Evolutionary conservation across 768 basidiomycete species (phyloP), one percentile per base, ranked within the genome.

Genomic region (Lactarius sp.): DNA sequence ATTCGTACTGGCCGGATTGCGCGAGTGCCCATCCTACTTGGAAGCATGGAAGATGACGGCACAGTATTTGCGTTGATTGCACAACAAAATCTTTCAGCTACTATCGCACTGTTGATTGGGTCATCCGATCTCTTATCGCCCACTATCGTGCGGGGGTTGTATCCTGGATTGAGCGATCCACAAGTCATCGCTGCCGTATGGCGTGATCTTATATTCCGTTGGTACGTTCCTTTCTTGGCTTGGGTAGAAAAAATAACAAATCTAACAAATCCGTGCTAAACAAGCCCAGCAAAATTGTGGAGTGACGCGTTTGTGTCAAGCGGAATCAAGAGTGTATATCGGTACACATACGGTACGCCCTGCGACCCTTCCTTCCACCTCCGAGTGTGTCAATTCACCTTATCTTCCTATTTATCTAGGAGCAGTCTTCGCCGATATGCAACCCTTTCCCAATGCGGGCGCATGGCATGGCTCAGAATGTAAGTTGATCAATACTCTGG

Each of bases 231-330:
- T 27, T 18, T 27, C 10, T 39, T 18, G 1, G 20, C 27, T 8
- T 14, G 31, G 20, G 13, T 22, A 39, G 31, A 27, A 36, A 27
- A 10, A 31, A 20, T 7, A 41, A 18, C 13, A 8, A 13, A 13
- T 27, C 1, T 10, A 31, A 4, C 20, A 4, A 7, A 13, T 3
- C n/a, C 6, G n/a, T 27, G 22, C 2, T 27, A 6, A 22, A 22
- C 47, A 13, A 65, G 64, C 33, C 64, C 53, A 10, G n/a, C 54
- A 52, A 65, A 61, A 47, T 34, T 60, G n/a, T 65, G 64, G 59
- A 52, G 59, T 13, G 64, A 60, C 12, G 54, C 64, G 2, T 55
- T 54, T 34, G 52, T 60, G 8, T 22, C 10, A 13, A 60, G 31
- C 34, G 63, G 57, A 6, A 8, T 64, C 20, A 52, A n/a, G 22